Base-by-base conservation (phyloP, 306 rosid species). In the Ormosia semicastrata region DNA sequence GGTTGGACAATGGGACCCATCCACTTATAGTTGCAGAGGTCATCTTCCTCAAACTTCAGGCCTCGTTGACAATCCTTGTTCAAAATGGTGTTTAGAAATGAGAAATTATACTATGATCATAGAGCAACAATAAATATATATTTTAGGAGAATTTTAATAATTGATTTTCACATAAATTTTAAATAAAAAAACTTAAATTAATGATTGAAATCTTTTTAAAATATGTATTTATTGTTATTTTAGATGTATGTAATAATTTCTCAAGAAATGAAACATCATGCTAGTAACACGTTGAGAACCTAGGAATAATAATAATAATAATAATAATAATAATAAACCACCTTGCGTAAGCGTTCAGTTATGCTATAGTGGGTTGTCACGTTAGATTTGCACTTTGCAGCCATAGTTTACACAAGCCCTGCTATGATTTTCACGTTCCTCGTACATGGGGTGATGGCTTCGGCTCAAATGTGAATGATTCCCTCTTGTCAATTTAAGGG, bases 321-420 rank as follows among this genome's bases (percentile, higher is more conserved):
- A n/a, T n/a, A 44, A 62, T 54, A 49, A 18, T 68, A 73, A 49
- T n/a, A 73, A 73, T n/a, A 30, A 7, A 66, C 5, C 37, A 30
- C 54, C 74, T 73, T 84, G 81, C 79, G 79, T 66, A 79, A 82
- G 81, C 86, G 86, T 81, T 80, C 50, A 37, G 59, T 84, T 78
- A n/a, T 39, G 32, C 11, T 43, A 6, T 50, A 81, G 86, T 85
- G 87, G 87, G 73, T 63, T 18, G 33, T 29, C 32, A 37, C n/a
- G 30, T 47, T 24, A 24, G 24, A 24, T 24, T 24, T 24, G 24
- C 24, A 24, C 24, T 70, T 59, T 75, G 81, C 57, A 13, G 8
- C 39, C 32, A 33, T 29, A 2, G 2, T 5, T 30, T 10, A 24
- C 32, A 17, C 11, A 36, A 40, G 56, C 46, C 2, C 2, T 9